A percentile compares a stretch with the other conserved stretches of the same genome.
Evolutionary conservation across 257 asterid species (phyloP).

Genomic region (Forsythia suspensa): DNA sequence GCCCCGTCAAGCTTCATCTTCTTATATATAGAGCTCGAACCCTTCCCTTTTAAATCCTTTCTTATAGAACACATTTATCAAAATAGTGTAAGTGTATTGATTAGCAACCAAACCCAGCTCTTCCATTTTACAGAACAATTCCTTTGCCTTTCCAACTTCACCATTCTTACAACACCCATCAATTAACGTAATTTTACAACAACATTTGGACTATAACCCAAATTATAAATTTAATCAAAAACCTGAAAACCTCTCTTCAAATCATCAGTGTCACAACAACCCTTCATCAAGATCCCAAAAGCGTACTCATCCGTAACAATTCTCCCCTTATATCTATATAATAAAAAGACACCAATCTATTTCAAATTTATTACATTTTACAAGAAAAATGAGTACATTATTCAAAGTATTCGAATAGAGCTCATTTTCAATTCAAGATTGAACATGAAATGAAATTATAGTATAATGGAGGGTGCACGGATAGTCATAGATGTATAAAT

Average conservation of each 20-base stretch:
- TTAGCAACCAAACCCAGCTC: conserved; percentile 57
- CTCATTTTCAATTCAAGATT: no score
- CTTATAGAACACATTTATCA: conserved; percentile 63
- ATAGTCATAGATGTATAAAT: no score
- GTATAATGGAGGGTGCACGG: no score
- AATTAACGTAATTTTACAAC: conserved; percentile 68
- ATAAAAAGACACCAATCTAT: conserved; percentile 44
- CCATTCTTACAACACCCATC: conserved; percentile 67
- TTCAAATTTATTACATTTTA: conserved; percentile 34
- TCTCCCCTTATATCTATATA: conserved; percentile 34
- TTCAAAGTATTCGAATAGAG: conserved; percentile 42
- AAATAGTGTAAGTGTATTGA: conserved; percentile 61
- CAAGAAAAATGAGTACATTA: conserved; percentile 38
- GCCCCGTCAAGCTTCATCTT: conserved; percentile 60
- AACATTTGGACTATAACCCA: conserved; percentile 60
- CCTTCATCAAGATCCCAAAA: conserved; percentile 74
- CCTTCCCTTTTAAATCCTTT: conserved; percentile 54
- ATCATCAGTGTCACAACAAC: conserved; percentile 58
- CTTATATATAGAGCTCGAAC: conserved; percentile 61
- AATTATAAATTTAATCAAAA: conserved; percentile 32
- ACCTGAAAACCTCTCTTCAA: conserved; percentile 51
- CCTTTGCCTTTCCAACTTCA: conserved; percentile 50
- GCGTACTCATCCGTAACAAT: conserved; percentile 52
- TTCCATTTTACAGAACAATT: conserved; percentile 46
- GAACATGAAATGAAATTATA: no score